A percentile compares a stretch with the other conserved stretches of the same genome.
Conservation (phyloP, 2,329 filamentous ascomycete genomes). For the Onygenales sp. region DNA sequence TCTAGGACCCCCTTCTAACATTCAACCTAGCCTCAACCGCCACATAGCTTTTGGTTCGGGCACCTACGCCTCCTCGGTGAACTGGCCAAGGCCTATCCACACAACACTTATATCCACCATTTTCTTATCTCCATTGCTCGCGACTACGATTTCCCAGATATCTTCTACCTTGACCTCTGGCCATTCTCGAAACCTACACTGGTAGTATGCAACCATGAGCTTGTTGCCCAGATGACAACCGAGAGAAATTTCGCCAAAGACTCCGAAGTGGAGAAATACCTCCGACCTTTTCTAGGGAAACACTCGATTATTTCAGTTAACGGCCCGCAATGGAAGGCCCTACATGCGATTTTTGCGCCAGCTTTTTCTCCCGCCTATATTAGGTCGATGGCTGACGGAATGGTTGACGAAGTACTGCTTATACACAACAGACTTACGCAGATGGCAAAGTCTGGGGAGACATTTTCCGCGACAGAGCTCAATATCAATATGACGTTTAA, state of each 20-base stretch:
- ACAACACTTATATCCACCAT: neutral
- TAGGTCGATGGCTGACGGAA: conserved; percentile 19
- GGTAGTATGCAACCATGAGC: conserved; percentile 28
- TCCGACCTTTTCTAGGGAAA: conserved; percentile 18
- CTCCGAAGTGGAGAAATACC: conserved; percentile 18
- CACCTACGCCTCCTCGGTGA: neutral
- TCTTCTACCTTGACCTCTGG: conserved; percentile 30
- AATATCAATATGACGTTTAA: conserved; percentile 15
- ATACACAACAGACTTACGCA: conserved; percentile 25
- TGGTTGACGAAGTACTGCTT: conserved; percentile 24
- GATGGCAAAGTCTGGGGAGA: conserved; percentile 18
- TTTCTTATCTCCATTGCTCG: neutral
- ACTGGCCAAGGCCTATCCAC: neutral
- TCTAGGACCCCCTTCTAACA: neutral
- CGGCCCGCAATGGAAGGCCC: conserved; percentile 35
- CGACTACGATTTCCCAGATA: conserved; percentile 2
- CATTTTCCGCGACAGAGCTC: neutral
- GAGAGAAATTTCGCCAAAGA: conserved; percentile 27
- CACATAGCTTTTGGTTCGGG: conserved; percentile 3
- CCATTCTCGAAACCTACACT: conserved; percentile 28
- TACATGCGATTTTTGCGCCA: conserved; percentile 32
- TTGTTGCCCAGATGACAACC: conserved; percentile 32
- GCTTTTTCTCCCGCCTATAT: conserved; percentile 25
- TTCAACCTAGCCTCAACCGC: conserved; percentile 1
- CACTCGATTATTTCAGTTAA: conserved; percentile 28